phyloP scores from a whole-genome alignment of 495 filamentous ascomycete genomes.

The Neurospora sp. region DNA sequence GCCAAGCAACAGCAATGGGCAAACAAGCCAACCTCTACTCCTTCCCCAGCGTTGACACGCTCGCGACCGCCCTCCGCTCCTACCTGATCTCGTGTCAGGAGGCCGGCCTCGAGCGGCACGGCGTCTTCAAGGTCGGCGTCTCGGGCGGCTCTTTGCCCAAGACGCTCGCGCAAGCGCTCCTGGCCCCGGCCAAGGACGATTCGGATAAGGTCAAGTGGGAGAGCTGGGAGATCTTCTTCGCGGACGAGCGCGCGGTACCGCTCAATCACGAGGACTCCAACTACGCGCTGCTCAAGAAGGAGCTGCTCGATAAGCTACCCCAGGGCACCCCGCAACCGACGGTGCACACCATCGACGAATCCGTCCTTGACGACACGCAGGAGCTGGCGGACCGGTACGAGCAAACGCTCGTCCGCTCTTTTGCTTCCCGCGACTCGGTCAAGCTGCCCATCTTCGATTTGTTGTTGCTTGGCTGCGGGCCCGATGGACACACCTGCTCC shows the following conservation, averaged over 20 bases:
- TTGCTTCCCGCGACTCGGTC: conserved; percentile 78
- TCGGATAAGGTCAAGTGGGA: conserved; percentile 59
- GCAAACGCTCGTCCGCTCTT: conserved; percentile 70
- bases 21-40: conserved; percentile 79
- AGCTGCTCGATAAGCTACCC: conserved; percentile 82
- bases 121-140: conserved; percentile 79
- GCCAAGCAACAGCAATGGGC: conserved; percentile 38
- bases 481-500: conserved; percentile 95
- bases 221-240: conserved; percentile 97
- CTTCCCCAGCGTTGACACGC: conserved; percentile 54
- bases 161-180: conserved; percentile 69
- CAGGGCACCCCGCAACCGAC: conserved; percentile 49
- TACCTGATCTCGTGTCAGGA: conserved; percentile 77
- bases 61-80: conserved; percentile 63
- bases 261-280: conserved; percentile 90
- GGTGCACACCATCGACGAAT: conserved; percentile 67
- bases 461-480: conserved; percentile 82
- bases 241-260: conserved; percentile 90
- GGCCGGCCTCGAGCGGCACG: conserved; percentile 66
- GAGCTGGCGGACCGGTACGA: conserved; percentile 93
- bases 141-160: conserved; percentile 91
- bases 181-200: conserved; percentile 53
- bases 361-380: conserved; percentile 69
- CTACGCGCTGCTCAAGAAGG: conserved; percentile 75
- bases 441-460: conserved; percentile 91